Conservation (phyloP, 1,284 basidiomycete species). For the Leucoagaricus sp. region DNA sequence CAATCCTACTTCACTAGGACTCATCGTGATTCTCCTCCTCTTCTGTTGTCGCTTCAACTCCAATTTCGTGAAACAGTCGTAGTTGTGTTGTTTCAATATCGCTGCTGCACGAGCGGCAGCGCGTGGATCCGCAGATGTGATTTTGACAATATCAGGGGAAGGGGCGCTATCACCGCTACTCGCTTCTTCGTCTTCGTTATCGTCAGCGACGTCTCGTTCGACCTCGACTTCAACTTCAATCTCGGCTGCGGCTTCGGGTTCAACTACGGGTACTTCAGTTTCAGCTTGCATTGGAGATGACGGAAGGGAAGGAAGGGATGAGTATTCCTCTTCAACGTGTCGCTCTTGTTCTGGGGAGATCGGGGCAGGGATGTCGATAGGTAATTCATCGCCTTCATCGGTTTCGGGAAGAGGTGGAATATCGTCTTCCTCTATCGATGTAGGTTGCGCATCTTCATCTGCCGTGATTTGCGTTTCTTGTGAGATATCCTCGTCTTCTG, state of each 20-base stretch:
- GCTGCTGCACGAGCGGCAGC: conserved; percentile 89
- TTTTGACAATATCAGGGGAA: conserved; percentile 56
- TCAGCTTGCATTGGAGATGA: too few species aligned
- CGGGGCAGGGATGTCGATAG: too few species aligned
- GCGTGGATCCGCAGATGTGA: conserved; percentile 77
- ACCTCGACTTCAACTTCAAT: conserved; percentile 17
- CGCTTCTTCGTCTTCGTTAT: conserved; percentile 20
- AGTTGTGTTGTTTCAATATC: conserved; percentile 86
- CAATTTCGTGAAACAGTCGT: conserved; percentile 73
- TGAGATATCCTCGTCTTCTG: background rate
- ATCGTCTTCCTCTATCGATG: too few species aligned
- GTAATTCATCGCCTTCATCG: too few species aligned
- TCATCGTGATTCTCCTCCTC: conserved; percentile 29
- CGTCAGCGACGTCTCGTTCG: conserved; percentile 33
- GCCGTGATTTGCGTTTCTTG: background rate
- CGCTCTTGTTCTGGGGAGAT: too few species aligned
- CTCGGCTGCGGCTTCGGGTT: too few species aligned
- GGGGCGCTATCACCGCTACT: conserved; percentile 28
- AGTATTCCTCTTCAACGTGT: too few species aligned
- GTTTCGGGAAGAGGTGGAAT: too few species aligned
- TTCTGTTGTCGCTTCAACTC: conserved; percentile 37
- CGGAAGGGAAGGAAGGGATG: too few species aligned
- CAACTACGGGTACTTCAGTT: too few species aligned
- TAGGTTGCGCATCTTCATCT: too few species aligned
- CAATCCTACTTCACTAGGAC: conserved; percentile 31